Base-by-base conservation (phyloP, 805 yeast genomes). In the Candida qinlingensis region DNA sequence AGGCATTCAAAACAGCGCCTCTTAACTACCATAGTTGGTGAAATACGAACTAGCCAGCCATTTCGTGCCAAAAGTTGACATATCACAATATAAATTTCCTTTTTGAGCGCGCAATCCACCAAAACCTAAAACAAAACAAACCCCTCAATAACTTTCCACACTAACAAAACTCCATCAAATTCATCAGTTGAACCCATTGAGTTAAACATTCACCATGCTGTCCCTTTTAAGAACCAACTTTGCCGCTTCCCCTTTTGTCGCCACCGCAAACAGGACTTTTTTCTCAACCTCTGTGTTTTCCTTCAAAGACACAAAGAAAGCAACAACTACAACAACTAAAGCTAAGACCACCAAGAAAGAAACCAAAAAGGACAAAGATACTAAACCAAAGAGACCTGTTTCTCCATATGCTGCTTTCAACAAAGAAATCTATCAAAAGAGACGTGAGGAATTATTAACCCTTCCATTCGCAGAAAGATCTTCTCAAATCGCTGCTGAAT, bases 391-490 rank as follows among this genome's bases (percentile, higher is more conserved):
- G 47, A 47, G 53, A 37, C 41, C 46, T 5, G 25, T n/a, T 4
- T 9, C 39, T 7, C 47, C 60, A 33, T 55, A 40, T 37, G 42
- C 45, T 13, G 51, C 42, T 40, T 58, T 45, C 50, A 45, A 48
- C 43, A 44, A 51, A 36, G 54, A 55, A n/a, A 42, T 31, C 42
- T 54, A 34, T 44, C 35, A 45, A 11, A 34, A 41, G 29, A 33
- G 51, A n/a, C 45, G 52, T 12, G 51, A 37, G 2, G 54, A 48
- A 36, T 44, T 58, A 48, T 47, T 45, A 44, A 37, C 39, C 4
- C 4, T 47, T 4, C 36, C 50, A 12, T 52, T 55, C 29, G 47
- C 37, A 28, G 59, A 50, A 35, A 56, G 54, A 42, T 26, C 53
- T n/a, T 41, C 37, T 12, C 3, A 42, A 26, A 19, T 57, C 13